A percentile compares a stretch with the other conserved stretches of the same genome.
phyloP scores from a whole-genome alignment of 2,329 filamentous ascomycete species.

The Botryotinia globosa region DNA sequence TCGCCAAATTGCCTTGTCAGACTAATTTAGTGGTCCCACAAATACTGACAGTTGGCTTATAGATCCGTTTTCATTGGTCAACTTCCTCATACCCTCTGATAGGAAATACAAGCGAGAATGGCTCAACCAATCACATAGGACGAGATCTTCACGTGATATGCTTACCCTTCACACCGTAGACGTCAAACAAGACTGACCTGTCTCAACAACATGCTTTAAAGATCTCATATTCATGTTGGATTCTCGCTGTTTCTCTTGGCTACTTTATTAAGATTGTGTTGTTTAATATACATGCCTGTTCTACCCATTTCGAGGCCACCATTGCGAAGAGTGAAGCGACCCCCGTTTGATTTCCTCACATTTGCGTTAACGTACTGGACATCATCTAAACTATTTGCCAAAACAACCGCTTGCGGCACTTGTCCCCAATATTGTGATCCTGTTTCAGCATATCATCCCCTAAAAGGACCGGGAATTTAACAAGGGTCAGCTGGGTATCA shows the following conservation, averaged over 20 bases:
- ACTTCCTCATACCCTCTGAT: conserved; percentile 12
- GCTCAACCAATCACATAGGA: background rate
- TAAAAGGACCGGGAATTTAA: background rate
- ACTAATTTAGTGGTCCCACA: background rate
- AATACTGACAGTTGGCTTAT: background rate
- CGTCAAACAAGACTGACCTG: background rate
- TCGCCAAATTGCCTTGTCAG: background rate
- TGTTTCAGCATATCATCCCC: background rate
- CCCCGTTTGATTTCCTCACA: background rate
- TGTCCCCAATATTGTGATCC: background rate
- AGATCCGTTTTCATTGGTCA: background rate
- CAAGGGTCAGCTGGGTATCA: background rate
- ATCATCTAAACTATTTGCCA: background rate
- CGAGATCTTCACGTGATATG: background rate
- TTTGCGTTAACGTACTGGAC: background rate
- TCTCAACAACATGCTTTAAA: background rate
- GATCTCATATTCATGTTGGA: background rate
- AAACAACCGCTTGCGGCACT: background rate
- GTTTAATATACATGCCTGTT: background rate
- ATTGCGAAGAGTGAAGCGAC: conserved; percentile 7
- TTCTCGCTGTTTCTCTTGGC: background rate
- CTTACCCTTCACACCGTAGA: background rate
- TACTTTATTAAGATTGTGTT: background rate
- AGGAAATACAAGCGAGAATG: conserved; percentile 1
- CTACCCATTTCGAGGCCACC: conserved; percentile 8